phyloP scores from a whole-genome alignment of 768 basidiomycete genomes.

The Mycena vitilis region DNA sequence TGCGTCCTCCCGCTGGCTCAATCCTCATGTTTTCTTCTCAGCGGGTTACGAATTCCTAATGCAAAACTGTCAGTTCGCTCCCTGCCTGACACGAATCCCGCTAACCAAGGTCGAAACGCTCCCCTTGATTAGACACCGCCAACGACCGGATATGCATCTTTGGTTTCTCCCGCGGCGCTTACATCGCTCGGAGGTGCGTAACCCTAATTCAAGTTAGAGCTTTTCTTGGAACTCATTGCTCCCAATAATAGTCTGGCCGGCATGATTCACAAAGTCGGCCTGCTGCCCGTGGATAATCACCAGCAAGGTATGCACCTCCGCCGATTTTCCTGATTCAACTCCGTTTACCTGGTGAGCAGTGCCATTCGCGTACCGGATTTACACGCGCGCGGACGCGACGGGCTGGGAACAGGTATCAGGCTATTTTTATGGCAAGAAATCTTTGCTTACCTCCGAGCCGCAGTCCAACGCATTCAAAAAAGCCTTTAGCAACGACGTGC shows the following conservation, averaged over 20 bases:
- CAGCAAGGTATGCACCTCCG: constrained; percentile 51
- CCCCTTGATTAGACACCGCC: constrained; percentile 48
- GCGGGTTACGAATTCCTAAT: constrained; percentile 70
- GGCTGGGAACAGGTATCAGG: constrained; percentile 49
- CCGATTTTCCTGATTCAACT: neutral
- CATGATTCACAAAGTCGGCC: constrained; percentile 65
- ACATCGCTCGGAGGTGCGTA: constrained; percentile 64
- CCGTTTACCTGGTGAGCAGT: constrained; percentile 39
- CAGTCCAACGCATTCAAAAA: constrained; percentile 67
- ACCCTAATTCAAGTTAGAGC: neutral
- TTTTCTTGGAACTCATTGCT: no score
- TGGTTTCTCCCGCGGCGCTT: constrained; percentile 77
- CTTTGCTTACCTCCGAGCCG: neutral
- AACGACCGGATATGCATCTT: constrained; percentile 75
- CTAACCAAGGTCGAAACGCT: neutral
- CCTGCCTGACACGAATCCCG: neutral
- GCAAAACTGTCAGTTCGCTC: constrained; percentile 59
- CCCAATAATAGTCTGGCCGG: constrained; percentile 53
- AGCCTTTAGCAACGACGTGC: constrained; percentile 63
- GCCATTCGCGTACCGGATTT: constrained; percentile 75
- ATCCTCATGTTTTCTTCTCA: constrained; percentile 32
- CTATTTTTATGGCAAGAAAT: neutral
- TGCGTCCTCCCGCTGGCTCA: neutral
- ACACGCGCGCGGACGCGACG: constrained; percentile 58
- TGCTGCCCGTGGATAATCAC: constrained; percentile 58